A percentile compares a stretch with the other conserved stretches of the same genome.
These are phyloP conservation scores for Dimargaris cristalligena DNA, from an alignment of 192 early-diverging fungal species.

Conservation along the genomic window DNA sequence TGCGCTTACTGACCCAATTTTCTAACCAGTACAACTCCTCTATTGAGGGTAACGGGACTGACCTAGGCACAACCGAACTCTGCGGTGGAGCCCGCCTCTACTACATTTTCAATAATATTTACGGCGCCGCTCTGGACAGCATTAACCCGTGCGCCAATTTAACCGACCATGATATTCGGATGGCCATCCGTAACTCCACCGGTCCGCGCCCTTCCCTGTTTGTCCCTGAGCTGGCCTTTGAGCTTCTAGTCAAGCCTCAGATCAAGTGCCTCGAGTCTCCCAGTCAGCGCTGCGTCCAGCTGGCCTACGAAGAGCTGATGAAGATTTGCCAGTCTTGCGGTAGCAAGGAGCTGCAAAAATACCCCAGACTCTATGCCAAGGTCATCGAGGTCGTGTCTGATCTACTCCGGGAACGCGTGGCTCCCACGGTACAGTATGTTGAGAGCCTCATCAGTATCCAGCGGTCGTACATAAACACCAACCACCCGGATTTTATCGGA, in stretches of 20 bases:
- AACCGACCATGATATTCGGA: conserved; percentile 54
- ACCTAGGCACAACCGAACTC: conserved; percentile 59
- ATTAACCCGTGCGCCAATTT: conserved; percentile 55
- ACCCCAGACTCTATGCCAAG: conserved; percentile 53
- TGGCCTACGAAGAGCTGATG: conserved; percentile 68
- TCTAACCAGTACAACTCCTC: conserved; percentile 59
- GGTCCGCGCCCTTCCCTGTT: conserved; percentile 64
- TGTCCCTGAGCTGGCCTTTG: conserved; percentile 74
- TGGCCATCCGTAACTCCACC: conserved; percentile 68
- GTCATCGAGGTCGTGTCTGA: conserved; percentile 63
- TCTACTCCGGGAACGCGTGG: conserved; percentile 51
- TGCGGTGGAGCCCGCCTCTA: conserved; percentile 70
- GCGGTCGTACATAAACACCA: conserved; percentile 71
- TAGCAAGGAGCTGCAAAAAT: conserved; percentile 58
- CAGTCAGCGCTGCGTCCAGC: conserved; percentile 61
- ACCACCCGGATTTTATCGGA: conserved; percentile 72
- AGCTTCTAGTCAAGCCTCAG: conserved; percentile 65
- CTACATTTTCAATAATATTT: conserved; percentile 68
- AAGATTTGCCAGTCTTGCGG: conserved; percentile 62
- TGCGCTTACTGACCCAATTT: conserved; percentile 58
- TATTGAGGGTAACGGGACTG: conserved; percentile 52
- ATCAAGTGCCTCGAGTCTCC: conserved; percentile 57
- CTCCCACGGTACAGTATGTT: conserved; percentile 54
- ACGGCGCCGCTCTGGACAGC: conserved; percentile 51
- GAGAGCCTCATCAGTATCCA: conserved; percentile 69